Conservation (phyloP, 148 eudicot species). For the Limonium bicolor region DNA sequence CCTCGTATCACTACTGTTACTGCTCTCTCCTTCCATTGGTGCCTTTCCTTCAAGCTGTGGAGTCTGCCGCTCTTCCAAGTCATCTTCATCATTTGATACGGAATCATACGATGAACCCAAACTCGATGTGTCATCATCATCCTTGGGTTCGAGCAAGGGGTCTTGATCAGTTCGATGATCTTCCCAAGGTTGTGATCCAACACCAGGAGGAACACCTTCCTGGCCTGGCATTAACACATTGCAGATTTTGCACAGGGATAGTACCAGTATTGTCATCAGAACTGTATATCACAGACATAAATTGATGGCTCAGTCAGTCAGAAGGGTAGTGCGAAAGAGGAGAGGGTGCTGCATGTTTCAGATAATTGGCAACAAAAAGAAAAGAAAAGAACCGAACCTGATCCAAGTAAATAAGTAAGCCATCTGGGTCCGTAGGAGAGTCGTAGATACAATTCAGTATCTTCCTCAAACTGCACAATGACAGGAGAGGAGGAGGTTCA, state of each 20-base stretch:
- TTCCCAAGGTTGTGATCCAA: constrained; percentile 8
- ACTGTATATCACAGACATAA: constrained; percentile 13
- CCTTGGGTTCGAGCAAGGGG: constrained; percentile 36
- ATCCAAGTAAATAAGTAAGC: constrained; percentile 27
- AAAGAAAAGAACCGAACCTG: constrained; percentile 10
- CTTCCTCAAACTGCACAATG: constrained; percentile 15
- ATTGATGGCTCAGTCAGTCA: not conserved
- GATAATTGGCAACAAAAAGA: not conserved
- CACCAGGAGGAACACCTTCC: constrained; percentile 8
- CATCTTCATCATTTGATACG: constrained; percentile 34
- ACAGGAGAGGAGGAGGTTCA: not conserved
- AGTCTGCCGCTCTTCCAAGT: constrained; percentile 16
- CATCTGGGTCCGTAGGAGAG: constrained; percentile 43
- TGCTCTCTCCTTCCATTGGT: constrained; percentile 18
- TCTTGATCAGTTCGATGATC: constrained; percentile 13
- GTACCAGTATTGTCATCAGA: constrained; percentile 14
- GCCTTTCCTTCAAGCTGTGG: constrained; percentile 15
- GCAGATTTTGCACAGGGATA: constrained; percentile 15
- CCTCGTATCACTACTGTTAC: constrained; percentile 9
- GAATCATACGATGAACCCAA: constrained; percentile 53
- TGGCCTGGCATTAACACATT: constrained; percentile 9
- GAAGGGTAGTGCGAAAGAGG: not conserved
- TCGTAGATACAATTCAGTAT: constrained; percentile 23
- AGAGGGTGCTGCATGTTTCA: not conserved
- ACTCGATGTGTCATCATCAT: constrained; percentile 21